A percentile compares a stretch with the other conserved stretches of the same genome.
phyloP scores from a whole-genome alignment of 345 rosid genomes.

The Aethionema arabicum region DNA sequence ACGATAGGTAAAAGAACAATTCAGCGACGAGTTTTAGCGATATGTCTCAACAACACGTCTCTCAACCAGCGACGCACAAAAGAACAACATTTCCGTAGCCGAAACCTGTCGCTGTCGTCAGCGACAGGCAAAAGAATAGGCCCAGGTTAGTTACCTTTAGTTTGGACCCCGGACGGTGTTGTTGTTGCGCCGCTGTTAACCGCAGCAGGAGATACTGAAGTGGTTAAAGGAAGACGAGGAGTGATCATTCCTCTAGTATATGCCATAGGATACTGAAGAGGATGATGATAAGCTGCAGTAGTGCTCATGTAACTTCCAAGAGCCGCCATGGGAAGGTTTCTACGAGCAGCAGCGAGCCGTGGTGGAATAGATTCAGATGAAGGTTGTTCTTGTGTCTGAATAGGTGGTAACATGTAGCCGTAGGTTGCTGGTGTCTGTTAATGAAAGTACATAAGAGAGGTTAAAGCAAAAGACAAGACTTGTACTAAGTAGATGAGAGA shows the following conservation, averaged over 20 bases:
- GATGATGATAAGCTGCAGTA: slow-evolving; percentile 54
- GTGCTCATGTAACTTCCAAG: slow-evolving; percentile 68
- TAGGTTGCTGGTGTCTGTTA: slow-evolving; percentile 81
- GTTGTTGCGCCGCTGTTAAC: slow-evolving; percentile 51
- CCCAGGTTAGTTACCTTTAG: slow-evolving; percentile 60
- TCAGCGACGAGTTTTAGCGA: too few relatives aligned
- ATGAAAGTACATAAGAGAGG: neutral
- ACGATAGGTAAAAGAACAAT: too few relatives aligned
- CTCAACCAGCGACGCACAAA: too few relatives aligned
- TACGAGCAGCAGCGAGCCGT: slow-evolving; percentile 56
- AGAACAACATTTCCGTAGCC: too few relatives aligned
- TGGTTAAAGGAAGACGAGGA: slow-evolving; percentile 57
- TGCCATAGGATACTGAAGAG: slow-evolving; percentile 69
- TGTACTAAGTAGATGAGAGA: neutral
- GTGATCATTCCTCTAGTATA: slow-evolving; percentile 72
- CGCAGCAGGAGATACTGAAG: slow-evolving; percentile 45
- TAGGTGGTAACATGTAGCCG: slow-evolving; percentile 83
- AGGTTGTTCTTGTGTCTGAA: slow-evolving; percentile 77
- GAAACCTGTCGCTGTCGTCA: too few relatives aligned
- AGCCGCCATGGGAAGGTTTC: slow-evolving; percentile 71
- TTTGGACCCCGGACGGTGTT: slow-evolving; percentile 60
- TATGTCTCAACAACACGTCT: too few relatives aligned
- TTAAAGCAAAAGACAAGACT: neutral
- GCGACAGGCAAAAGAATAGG: too few relatives aligned
- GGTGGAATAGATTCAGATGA: slow-evolving; percentile 45